Evolutionary conservation across 805 yeast species (phyloP), one percentile per base, ranked within the genome.

Genomic region (Lipomyces spencermartinsiae): DNA sequence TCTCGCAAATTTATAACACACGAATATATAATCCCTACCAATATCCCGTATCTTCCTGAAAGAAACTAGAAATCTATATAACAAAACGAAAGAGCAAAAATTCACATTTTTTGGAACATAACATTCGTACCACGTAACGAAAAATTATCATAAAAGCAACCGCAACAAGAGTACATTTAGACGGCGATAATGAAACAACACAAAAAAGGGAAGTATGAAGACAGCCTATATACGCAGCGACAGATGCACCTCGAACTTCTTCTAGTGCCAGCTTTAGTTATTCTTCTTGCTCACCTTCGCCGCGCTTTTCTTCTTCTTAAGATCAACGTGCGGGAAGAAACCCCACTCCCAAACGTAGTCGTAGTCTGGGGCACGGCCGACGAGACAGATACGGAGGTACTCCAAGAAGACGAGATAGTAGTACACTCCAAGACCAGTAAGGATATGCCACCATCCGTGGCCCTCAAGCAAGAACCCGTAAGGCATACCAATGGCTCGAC

Each of bases 381-480:
- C 81, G 76, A 92, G 84, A 78, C 89, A 87, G 39, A 89, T 80
- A 72, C 94, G 84, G 70, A 93, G 80, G 71, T 90, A 86, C 80
- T 92, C 93, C 75, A 90, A 84, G 76, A 90, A 92, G 2, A 90
- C 87, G 71, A 93, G 84, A 79, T 92, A 93, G 76, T 84, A 89
- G 78, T 94, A 94, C 10, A 94, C 95, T 1, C 98, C 97, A 25
- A 87, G 81, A 0, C 97, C 97, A 54, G 80, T 79, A 59, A 77
- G 71, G 56, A 78, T 67, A 76, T 94, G 98, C 98, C 98, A 94
- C 98, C 98, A 94, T 31, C 97, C 97, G 75, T 94, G 98, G 35
- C 97, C 90, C 78, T 94, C 98, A 46, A 94, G 81, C 2, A 94
- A 72, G 69, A 92, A 85, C 1, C 98, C 98, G 63, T 89, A 85